Base-by-base conservation (phyloP, 768 basidiomycete species). In the Grammothele lineata region DNA sequence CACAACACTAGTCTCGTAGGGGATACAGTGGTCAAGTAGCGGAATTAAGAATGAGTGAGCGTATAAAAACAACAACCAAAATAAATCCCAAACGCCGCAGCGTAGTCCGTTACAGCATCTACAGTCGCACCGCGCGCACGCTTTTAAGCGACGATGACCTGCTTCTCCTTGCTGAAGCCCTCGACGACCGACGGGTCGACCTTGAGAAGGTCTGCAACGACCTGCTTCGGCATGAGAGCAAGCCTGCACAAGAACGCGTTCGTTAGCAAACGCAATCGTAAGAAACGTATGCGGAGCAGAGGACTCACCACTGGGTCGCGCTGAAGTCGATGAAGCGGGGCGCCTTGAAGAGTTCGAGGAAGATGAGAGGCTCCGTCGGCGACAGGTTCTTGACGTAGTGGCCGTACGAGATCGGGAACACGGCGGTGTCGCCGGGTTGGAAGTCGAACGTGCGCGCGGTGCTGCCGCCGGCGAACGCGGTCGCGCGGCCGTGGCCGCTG, bases 351-450 rank as follows among this genome's bases (percentile, higher is more conserved):
- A 61, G 47, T 37, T 58, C 59, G 33, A 61, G 49, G 51, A 44
- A 61, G 49, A 58, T 58, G 33, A 61, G 54, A 10, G 59, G 59
- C 49, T 58, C 59, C 3, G 59, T 61, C 8, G 59, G 57, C 5
- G 59, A 61, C 3, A 53, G 37, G 50, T 61, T 61, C 55, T 49
- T 47, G 43, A 61, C 52, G 51, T 61, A 61, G 47, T 61, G 59
- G 3, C 55, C 59, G 38, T 58, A 58, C 1, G 51, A 55, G 17
- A 45, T 33, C 6, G 59, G 57, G 54, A 58, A 61, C 14, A 58
- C 60, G 11, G 45, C 57, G 24, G 55, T 59, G 49, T 59, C 57
- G n/a, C 56, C 55, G 25, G 54, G 44, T 55, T 57, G 54, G 51
- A 59, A 59, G 47, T 59, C 57, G 41, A 61, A 59, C 5, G 58